Evolutionary conservation across 2,329 filamentous ascomycete genomes (phyloP).

Genomic region (Trichoderma sp.): DNA sequence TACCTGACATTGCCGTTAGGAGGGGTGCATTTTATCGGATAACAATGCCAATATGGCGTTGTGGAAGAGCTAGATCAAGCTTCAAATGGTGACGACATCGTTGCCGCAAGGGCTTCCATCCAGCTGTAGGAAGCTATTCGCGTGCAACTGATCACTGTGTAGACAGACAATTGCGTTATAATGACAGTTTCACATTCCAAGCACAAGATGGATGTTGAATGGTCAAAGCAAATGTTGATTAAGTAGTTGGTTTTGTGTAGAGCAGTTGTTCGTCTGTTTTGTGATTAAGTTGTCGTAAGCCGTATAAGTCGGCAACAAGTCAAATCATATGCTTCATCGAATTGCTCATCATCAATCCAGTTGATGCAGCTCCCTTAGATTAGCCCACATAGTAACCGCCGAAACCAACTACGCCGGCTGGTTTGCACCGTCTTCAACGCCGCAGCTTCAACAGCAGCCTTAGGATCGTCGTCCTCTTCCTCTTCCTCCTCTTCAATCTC

Average conservation of each 20-base stretch:
- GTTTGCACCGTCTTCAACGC: background rate
- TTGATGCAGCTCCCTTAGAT: conserved; percentile 10
- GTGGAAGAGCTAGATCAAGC: background rate
- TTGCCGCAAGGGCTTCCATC: background rate
- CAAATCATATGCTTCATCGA: background rate
- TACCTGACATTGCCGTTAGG: background rate
- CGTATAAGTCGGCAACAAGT: background rate
- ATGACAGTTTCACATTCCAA: background rate
- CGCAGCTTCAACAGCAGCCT: conserved; percentile 1
- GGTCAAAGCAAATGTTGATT: background rate
- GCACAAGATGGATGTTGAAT: background rate
- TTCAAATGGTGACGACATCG: background rate
- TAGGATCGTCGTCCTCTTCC: conserved; percentile 27
- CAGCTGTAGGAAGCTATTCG: background rate
- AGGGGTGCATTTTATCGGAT: background rate
- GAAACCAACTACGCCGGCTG: conserved; percentile 28
- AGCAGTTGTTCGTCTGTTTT: background rate
- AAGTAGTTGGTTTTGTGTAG: background rate
- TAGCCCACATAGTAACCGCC: conserved; percentile 33
- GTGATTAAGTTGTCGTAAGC: background rate
- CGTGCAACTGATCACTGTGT: background rate
- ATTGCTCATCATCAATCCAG: background rate
- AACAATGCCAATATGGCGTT: background rate
- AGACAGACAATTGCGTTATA: background rate
- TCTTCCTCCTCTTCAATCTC: conserved; percentile 29